Conservation (phyloP, 2,329 filamentous ascomycete genomes). For the Fonsecaea pedrosoi region DNA sequence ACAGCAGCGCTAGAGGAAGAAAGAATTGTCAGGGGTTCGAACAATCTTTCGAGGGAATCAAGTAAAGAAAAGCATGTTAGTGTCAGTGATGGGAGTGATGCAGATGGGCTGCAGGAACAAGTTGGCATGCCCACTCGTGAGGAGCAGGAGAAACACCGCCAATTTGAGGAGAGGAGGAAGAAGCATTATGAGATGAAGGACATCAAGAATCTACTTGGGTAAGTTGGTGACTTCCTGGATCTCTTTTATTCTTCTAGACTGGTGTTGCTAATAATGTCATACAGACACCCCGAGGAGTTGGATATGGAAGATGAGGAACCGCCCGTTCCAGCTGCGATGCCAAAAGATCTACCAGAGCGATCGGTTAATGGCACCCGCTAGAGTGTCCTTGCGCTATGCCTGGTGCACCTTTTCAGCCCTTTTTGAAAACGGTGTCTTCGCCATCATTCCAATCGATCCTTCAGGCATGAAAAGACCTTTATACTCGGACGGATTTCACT, state of each 20-base stretch:
- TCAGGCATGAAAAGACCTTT: neutral
- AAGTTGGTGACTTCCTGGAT: constrained; percentile 42
- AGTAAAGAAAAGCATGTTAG: constrained; percentile 76
- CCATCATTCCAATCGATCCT: neutral
- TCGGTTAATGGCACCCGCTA: constrained; percentile 43
- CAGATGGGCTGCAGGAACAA: constrained; percentile 50
- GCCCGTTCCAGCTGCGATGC: constrained; percentile 46
- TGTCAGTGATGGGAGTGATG: constrained; percentile 67
- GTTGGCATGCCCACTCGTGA: constrained; percentile 69
- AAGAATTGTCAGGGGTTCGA: constrained; percentile 50
- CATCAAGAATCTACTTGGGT: constrained; percentile 86
- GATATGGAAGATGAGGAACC: constrained; percentile 68
- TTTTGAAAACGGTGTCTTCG: neutral
- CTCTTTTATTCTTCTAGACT: neutral
- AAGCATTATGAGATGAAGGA: constrained; percentile 99
- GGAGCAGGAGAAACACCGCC: constrained; percentile 86
- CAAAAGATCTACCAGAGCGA: constrained; percentile 49
- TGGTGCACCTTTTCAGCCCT: neutral
- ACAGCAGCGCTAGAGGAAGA: constrained; percentile 46
- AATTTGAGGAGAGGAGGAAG: constrained; percentile 91
- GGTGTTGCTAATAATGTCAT: constrained; percentile 30
- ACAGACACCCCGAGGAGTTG: constrained; percentile 68
- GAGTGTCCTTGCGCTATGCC: constrained; percentile 1
- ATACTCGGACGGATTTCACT: neutral
- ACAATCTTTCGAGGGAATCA: constrained; percentile 49